A percentile compares a stretch with the other conserved stretches of the same genome.
Evolutionary conservation across 2,329 filamentous ascomycete species (phyloP).

Genomic region (Sporothrix brasiliensis): DNA sequence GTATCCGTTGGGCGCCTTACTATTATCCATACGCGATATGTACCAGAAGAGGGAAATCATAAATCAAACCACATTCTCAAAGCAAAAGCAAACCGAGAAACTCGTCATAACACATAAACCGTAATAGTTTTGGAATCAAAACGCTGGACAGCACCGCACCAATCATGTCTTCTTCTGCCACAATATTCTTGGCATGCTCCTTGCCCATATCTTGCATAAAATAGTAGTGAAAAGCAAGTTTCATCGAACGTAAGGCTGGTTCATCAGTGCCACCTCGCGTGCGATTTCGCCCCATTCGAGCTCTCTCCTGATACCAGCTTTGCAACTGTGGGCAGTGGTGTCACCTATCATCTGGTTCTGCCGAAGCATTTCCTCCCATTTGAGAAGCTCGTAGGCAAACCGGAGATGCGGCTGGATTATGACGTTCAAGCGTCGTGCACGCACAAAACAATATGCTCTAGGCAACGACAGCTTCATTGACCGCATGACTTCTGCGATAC

Average conservation of each 20-base stretch:
- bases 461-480: slow-evolving; percentile 79
- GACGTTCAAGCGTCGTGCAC: slow-evolving; percentile 88
- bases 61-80: not conserved
- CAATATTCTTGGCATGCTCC: not conserved
- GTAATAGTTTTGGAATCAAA: not conserved
- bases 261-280: slow-evolving; percentile 92
- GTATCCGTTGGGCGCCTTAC: not conserved
- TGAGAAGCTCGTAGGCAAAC: slow-evolving; percentile 92
- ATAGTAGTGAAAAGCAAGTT: not conserved
- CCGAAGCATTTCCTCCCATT: slow-evolving; percentile 85
- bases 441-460: slow-evolving; percentile 92
- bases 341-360: slow-evolving; percentile 39
- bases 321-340: slow-evolving; percentile 3
- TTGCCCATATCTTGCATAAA: not conserved
- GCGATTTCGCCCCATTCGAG: slow-evolving; percentile 89
- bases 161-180: not conserved
- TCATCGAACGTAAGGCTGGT: slow-evolving; percentile 82
- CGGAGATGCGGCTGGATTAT: slow-evolving; percentile 96
- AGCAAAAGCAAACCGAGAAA: not conserved
- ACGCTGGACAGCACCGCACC: not conserved
- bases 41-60: not conserved
- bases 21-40: not conserved
- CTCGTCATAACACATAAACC: slow-evolving; percentile 6
- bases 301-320: slow-evolving; percentile 64
- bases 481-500: slow-evolving; percentile 98